Evolutionary conservation across 495 filamentous ascomycete species (phyloP), one percentile per base, ranked within the genome.

Genomic region (Amphirosellinia nigrospora): DNA sequence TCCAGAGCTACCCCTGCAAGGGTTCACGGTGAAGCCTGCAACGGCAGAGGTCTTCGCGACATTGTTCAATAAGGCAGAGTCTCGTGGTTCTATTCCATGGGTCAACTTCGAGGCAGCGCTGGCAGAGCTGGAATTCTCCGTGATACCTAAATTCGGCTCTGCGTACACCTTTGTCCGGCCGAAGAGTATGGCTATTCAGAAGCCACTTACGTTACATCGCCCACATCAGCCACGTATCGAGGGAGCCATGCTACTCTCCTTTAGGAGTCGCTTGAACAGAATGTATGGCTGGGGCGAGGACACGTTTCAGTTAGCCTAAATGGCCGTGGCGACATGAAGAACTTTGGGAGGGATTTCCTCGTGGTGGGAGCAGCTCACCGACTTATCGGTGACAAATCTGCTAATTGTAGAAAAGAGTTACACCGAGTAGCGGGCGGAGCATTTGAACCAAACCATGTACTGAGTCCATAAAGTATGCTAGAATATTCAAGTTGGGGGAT

Each of bases 31-130:
- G 19, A 74, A 75, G 34, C 4, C 72, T 1, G n/a, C 71, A 3
- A 73, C 74, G 0, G 78, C 73, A 4, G 70, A 77, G 7, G 73
- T 78, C 11, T 81, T 84, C 50, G 70, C 71, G 0, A 76, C 73
- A 0, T 48, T 81, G 2, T 80, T 80, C 46, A 53, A 60, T 5
- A 77, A 68, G 64, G 53, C 75, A 0, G 66, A 60, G 13, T 34
- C 75, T 13, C 77, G 74, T 10, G 75, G 77, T 4, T 77, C 81
- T 3, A 68, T 82, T 15, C 61, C 43, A 48, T 82, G 80, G 82
- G 66, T 43, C 0, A 74, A 69, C 1, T 84, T 83, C 28, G 72
- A 71, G 56, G 70, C 69, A 10, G 82, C 81, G 5, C 75, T 84
- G 77, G 68, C 70, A 3, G 77, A 80, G 0, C 11, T 83, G 21